Conservation (phyloP, 441 rosid genomes). For the Macaranga tanarius region DNA sequence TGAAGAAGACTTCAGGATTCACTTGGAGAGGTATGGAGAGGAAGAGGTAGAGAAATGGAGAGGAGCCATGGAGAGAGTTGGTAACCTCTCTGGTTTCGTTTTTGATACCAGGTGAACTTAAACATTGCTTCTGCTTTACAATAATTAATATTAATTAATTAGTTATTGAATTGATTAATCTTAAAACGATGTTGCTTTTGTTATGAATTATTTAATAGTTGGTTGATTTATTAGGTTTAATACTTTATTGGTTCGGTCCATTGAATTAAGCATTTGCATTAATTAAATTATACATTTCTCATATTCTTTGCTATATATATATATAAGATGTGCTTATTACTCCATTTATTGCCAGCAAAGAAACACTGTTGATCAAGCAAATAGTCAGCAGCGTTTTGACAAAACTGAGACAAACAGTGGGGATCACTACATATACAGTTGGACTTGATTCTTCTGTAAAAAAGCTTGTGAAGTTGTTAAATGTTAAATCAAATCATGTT, state of each 20-base stretch:
- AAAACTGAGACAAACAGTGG: conserved; percentile 45
- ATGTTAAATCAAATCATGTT: conserved; percentile 23
- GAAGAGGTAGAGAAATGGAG: conserved; percentile 37
- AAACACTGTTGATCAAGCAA: conserved; percentile 27
- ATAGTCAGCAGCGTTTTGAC: conserved; percentile 42
- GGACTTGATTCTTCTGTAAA: conserved; percentile 48
- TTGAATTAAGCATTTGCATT: too few relatives aligned
- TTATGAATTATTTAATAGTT: too few relatives aligned
- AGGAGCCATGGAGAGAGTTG: conserved; percentile 42
- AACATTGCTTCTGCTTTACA: too few relatives aligned
- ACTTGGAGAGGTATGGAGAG: conserved; percentile 17
- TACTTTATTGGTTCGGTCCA: too few relatives aligned
- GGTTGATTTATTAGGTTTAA: too few relatives aligned
- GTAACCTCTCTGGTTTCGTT: conserved; percentile 40
- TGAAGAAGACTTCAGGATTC: conserved; percentile 15
- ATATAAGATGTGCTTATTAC: not conserved
- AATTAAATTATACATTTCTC: not conserved
- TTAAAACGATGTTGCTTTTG: too few relatives aligned
- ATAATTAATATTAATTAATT: too few relatives aligned
- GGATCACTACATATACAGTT: conserved; percentile 41
- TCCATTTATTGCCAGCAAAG: conserved; percentile 29
- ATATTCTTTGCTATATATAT: too few relatives aligned
- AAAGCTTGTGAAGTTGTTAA: conserved; percentile 29
- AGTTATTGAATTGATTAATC: too few relatives aligned
- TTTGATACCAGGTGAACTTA: conserved; percentile 20